phyloP scores from a whole-genome alignment of 345 rosid species.

The Aquilaria malaccensis region DNA sequence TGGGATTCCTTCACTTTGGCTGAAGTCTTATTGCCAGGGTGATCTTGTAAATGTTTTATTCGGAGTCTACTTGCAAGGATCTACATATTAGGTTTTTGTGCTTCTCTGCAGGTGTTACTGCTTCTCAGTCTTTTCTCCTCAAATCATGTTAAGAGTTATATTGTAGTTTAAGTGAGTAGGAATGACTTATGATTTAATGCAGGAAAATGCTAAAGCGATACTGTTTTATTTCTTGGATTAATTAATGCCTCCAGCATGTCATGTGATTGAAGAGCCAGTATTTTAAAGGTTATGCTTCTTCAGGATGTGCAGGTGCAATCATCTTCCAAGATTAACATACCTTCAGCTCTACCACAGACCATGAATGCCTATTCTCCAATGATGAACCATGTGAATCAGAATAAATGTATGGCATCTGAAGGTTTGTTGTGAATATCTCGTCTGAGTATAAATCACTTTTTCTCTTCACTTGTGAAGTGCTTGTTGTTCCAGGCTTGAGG shows the following conservation, averaged over 20 bases:
- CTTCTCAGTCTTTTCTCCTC: too few relatives aligned
- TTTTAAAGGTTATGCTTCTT: constrained; percentile 45
- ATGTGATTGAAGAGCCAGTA: constrained; percentile 35
- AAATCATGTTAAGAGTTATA: too few relatives aligned
- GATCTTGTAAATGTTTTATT: too few relatives aligned
- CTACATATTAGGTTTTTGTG: too few relatives aligned
- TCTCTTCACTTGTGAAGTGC: background rate
- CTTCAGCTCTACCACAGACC: constrained; percentile 40
- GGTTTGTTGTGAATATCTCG: constrained; percentile 31
- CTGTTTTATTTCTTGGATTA: constrained; percentile 25
- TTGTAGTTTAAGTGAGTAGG: too few relatives aligned
- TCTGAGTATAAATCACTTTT: background rate
- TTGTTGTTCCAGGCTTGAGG: too few relatives aligned
- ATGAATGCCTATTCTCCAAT: constrained; percentile 43
- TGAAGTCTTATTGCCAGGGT: too few relatives aligned
- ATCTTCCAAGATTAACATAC: constrained; percentile 40
- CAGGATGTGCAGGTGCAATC: constrained; percentile 65
- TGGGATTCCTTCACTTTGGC: too few relatives aligned
- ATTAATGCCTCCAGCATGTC: constrained; percentile 30
- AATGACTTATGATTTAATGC: too few relatives aligned
- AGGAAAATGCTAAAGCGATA: too few relatives aligned
- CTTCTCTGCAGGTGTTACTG: too few relatives aligned
- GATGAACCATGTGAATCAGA: constrained; percentile 34
- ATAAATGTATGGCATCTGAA: constrained; percentile 35
- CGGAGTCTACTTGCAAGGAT: too few relatives aligned